Percentiles rank a stretch among this genome's conserved stretches.
phyloP scores from a whole-genome alignment of 1,284 basidiomycete species.

The Austroboletus rostrupii region DNA sequence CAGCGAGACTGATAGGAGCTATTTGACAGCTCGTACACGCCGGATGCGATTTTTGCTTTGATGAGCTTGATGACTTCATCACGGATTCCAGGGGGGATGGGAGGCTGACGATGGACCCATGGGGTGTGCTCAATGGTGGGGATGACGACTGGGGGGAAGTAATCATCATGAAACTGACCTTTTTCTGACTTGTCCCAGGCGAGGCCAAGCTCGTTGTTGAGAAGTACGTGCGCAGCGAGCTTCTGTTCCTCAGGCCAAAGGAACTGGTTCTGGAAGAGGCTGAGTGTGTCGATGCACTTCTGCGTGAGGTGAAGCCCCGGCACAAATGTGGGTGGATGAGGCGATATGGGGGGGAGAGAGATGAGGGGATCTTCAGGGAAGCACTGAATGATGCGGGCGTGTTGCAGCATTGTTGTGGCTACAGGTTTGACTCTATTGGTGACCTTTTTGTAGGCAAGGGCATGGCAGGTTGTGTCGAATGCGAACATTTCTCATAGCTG shows the following conservation, averaged over 20 bases:
- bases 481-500: neutral
- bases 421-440: conserved; percentile 7
- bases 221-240: conserved; percentile 8
- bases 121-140: conserved; percentile 21
- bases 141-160: conserved; percentile 16
- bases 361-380: conserved; percentile 9
- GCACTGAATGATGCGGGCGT: conserved; percentile 6
- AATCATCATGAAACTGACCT: conserved; percentile 19
- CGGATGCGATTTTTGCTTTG: conserved; percentile 29
- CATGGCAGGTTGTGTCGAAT: neutral
- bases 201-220: conserved; percentile 21
- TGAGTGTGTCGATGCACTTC: neutral
- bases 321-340: neutral
- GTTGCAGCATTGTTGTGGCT: conserved; percentile 15
- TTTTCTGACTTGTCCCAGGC: conserved; percentile 20
- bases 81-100: conserved; percentile 19
- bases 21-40: conserved; percentile 35
- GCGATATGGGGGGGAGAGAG: neutral
- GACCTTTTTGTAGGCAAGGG: neutral
- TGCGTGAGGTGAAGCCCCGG: neutral
- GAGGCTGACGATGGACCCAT: conserved; percentile 18
- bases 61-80: conserved; percentile 31
- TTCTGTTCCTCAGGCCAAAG: conserved; percentile 23
- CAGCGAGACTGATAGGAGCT: conserved; percentile 30
- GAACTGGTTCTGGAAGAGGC: conserved; percentile 12